phyloP scores from a whole-genome alignment of 768 basidiomycete species.

The Boletus tylopilopsis region DNA sequence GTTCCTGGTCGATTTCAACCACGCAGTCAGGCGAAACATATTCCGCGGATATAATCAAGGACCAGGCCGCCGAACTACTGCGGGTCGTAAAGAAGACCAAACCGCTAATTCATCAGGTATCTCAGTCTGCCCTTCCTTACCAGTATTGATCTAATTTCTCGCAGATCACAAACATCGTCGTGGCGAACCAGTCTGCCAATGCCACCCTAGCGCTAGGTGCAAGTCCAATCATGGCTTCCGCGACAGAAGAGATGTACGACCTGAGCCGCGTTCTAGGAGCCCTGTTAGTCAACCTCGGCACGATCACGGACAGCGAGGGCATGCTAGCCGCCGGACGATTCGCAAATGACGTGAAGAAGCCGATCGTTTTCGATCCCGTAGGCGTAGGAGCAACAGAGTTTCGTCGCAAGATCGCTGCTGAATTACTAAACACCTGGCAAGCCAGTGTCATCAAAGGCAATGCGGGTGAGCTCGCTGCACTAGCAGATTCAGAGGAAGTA shows the following conservation, averaged over 20 bases:
- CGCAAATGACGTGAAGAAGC: slow-evolving; percentile 68
- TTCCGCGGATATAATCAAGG: slow-evolving; percentile 34
- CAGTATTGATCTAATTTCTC: neutral
- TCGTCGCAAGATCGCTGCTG: slow-evolving; percentile 54
- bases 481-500: slow-evolving; percentile 77
- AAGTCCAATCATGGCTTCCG: slow-evolving; percentile 93
- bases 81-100: slow-evolving; percentile 44
- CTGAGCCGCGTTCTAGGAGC: slow-evolving; percentile 62
- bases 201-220: slow-evolving; percentile 83
- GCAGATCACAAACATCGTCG: slow-evolving; percentile 88
- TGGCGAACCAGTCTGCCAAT: slow-evolving; percentile 87
- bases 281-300: slow-evolving; percentile 86
- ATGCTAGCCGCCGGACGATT: slow-evolving; percentile 72
- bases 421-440: slow-evolving; percentile 74
- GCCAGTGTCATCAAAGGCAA: slow-evolving; percentile 94
- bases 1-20: slow-evolving; percentile 16
- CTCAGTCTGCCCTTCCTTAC: neutral
- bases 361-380: slow-evolving; percentile 88
- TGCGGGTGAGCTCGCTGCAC: slow-evolving; percentile 79
- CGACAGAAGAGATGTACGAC: slow-evolving; percentile 78
- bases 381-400: slow-evolving; percentile 81
- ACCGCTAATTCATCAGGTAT: slow-evolving; percentile 82
- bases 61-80: slow-evolving; percentile 48
- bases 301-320: slow-evolving; percentile 62
- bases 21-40: neutral